A percentile compares a stretch with the other conserved stretches of the same genome.
These are phyloP conservation scores for Lipomyces orientalis DNA, from an alignment of 805 yeast species.

Conservation along the genomic window DNA sequence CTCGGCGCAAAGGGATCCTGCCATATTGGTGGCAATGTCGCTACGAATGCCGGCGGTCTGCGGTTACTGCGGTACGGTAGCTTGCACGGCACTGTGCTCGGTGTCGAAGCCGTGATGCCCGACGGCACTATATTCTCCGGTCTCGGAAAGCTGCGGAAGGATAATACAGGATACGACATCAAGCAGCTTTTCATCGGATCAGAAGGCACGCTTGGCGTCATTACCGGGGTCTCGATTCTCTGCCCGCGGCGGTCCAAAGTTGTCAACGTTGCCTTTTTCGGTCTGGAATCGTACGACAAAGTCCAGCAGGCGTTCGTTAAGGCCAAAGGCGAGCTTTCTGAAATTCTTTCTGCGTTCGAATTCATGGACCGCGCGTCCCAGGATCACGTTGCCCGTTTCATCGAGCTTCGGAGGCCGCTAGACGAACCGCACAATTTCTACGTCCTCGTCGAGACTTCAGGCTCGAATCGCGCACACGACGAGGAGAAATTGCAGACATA, in stretches of 20 bases:
- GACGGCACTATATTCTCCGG: constrained; percentile 83
- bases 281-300: constrained; percentile 77
- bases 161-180: constrained; percentile 92
- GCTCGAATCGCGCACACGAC: constrained; percentile 92
- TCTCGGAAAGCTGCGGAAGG: constrained; percentile 86
- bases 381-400: constrained; percentile 63
- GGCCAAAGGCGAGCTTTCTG: constrained; percentile 80
- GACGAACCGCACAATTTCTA: constrained; percentile 86
- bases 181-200: constrained; percentile 93
- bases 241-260: constrained; percentile 89
- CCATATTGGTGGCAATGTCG: constrained; percentile 92
- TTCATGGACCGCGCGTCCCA: constrained; percentile 84
- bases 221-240: constrained; percentile 86
- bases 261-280: constrained; percentile 86
- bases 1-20: constrained; percentile 97
- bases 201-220: constrained; percentile 89
- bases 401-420: constrained; percentile 70
- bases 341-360: constrained; percentile 90
- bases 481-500: constrained; percentile 86
- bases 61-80: constrained; percentile 88
- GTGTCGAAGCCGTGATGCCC: constrained; percentile 90
- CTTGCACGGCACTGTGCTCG: constrained; percentile 88
- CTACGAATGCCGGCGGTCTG: constrained; percentile 96
- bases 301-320: constrained; percentile 80
- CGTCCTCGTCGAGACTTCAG: constrained; percentile 92